Evolutionary conservation across 2,329 filamentous ascomycete genomes (phyloP), one percentile per base, ranked within the genome.

Genomic region (Cylindrodendrum hubeiense): DNA sequence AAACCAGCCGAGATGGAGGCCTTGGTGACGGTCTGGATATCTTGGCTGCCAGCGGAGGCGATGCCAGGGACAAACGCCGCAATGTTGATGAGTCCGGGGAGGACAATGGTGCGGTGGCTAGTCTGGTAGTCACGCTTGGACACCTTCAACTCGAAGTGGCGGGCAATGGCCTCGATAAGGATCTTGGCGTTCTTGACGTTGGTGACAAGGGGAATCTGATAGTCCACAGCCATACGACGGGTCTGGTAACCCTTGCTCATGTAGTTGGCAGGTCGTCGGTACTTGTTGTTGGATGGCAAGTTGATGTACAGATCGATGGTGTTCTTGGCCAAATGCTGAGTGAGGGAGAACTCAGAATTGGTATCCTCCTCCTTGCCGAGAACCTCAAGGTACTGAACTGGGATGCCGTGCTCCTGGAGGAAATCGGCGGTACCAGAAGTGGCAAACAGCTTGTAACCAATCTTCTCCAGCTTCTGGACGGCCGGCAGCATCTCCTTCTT

Each of bases 101-200:
- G 86, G 46, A 90, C 85, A 49, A 93, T 83, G 4, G 91, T 93
- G 70, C 90, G 88, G 79, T 95, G 92, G 81, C 96, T 98, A 50
- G 94, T 95, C 84, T 97, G 94, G 82, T 91, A 97, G 81, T 99
- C 96, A 61, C 95, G 90, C 70, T 90, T 91, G 77, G 90, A 89
- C 62, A 99, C 90, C 39, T 93, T 90, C 58, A 99, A 86, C 71
- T 95, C 90, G 77, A 94, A 97, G 79, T 97, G 92, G 64, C 95
- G 91, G 61, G 94, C 91, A 70, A 99, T 93, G 22, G 95, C 96
- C 83, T 99, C 96, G 57, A 99, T 91, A 55, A 99, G 83, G 65
- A 99, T 93, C 87, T 98, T 99, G 65, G 96, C 96, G 78, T 98
- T 98, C 88, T 99, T 99, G 80, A 99, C 96, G 75, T 99, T 99